A percentile compares a stretch with the other conserved stretches of the same genome.
These are phyloP conservation scores for Flaveria sonorensis DNA, from an alignment of 129 eudicot genomes.

Conservation along the genomic window DNA sequence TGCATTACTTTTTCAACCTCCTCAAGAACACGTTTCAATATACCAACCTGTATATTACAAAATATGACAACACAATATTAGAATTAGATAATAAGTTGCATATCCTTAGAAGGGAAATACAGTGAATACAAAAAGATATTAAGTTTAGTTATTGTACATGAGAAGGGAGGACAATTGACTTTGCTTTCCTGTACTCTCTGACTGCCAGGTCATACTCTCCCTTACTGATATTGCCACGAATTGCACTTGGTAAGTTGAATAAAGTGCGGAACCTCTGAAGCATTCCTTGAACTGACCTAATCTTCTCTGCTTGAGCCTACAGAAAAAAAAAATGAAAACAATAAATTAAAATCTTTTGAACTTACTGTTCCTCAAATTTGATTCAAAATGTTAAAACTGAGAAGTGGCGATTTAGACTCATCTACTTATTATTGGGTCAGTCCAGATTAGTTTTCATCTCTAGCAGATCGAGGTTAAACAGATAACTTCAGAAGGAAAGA, in stretches of 20 bases:
- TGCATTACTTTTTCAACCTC: slow-evolving; percentile 99
- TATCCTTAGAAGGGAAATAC: slow-evolving; percentile 15
- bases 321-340: slow-evolving; percentile 1
- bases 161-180: slow-evolving; percentile 95
- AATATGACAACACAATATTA: slow-evolving; percentile 1
- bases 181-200: slow-evolving; percentile 99
- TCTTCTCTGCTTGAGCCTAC: slow-evolving; percentile 98
- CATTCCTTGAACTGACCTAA: slow-evolving; percentile 99
- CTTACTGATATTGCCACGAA: slow-evolving; percentile 85
- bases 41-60: slow-evolving; percentile 74
- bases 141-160: slow-evolving; percentile 61
- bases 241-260: slow-evolving; percentile 94
- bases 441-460: neutral
- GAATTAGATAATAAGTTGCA: neutral
- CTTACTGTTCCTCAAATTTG: neutral
- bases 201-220: slow-evolving; percentile 99
- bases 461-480: neutral
- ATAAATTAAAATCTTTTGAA: neutral
- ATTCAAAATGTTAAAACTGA: neutral
- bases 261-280: slow-evolving; percentile 96
- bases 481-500: neutral
- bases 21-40: slow-evolving; percentile 94
- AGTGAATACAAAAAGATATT: slow-evolving; percentile 14
- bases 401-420: neutral
- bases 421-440: neutral